A percentile compares a stretch with the other conserved stretches of the same genome.
Evolutionary conservation across 306 rosid species (phyloP).

Genomic region (Trichosanthes cucumerina): DNA sequence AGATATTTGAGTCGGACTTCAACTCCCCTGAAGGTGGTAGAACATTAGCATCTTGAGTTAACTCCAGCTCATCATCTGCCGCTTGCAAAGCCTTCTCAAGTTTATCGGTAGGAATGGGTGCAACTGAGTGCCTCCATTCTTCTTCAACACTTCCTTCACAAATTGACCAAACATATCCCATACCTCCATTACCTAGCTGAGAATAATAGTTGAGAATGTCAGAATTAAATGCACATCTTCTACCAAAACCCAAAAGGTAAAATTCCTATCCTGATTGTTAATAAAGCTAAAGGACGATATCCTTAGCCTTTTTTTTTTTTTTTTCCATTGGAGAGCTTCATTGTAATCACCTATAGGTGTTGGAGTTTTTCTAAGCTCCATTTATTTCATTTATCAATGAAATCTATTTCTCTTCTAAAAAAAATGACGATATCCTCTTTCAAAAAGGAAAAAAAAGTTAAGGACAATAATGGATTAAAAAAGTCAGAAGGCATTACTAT

Average conservation of each 20-base stretch:
- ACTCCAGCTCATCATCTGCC: conserved; percentile 55
- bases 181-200: conserved; percentile 90
- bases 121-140: conserved; percentile 98
- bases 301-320: no score
- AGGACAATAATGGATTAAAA: neutral
- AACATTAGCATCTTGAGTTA: conserved; percentile 41
- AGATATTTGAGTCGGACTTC: conserved; percentile 45
- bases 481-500: neutral
- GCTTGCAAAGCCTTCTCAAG: conserved; percentile 46
- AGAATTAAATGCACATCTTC: neutral
- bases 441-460: neutral
- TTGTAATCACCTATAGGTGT: no score
- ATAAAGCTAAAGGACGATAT: neutral
- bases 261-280: neutral
- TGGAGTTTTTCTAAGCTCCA: no score
- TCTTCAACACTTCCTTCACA: conserved; percentile 84
- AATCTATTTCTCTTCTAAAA: no score
- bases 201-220: conserved; percentile 10
- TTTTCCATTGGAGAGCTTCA: no score
- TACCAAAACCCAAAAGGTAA: neutral
- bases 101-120: conserved; percentile 81
- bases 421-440: neutral
- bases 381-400: no score
- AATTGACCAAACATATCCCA: conserved; percentile 78
- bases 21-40: conserved; percentile 85